These are phyloP conservation scores for Ophiosphaerella narmari DNA, from an alignment of 2,329 filamentous ascomycete species.

Conservation along the genomic window DNA sequence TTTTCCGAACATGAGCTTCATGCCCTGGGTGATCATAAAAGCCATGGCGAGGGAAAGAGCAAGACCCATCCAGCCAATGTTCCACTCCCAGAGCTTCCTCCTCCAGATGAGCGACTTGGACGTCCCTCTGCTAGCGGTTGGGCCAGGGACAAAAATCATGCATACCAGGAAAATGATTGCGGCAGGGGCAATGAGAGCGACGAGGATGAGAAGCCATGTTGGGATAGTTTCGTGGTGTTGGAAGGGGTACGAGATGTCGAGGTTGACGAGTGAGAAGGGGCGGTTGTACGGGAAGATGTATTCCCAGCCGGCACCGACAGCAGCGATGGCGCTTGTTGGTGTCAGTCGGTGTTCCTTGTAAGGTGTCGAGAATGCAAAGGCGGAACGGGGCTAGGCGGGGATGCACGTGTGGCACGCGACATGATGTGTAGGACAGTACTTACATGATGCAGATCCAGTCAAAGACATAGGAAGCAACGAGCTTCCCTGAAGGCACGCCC, in stretches of 20 bases:
- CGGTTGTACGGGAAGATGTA: slow-evolving; percentile 67
- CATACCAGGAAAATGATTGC: slow-evolving; percentile 70
- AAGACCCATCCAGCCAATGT: slow-evolving; percentile 82
- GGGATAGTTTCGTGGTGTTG: slow-evolving; percentile 73
- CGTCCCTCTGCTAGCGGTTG: slow-evolving; percentile 65
- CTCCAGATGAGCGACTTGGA: slow-evolving; percentile 71
- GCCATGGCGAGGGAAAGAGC: slow-evolving; percentile 71
- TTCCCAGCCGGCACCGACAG: slow-evolving; percentile 64
- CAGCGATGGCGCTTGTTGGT: slow-evolving; percentile 56
- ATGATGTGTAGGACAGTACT: slow-evolving; percentile 18
- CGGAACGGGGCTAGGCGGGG: slow-evolving; percentile 3
- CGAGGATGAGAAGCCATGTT: slow-evolving; percentile 66
- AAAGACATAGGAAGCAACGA: slow-evolving; percentile 69
- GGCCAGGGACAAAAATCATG: slow-evolving; percentile 72
- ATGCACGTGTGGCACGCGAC: slow-evolving; percentile 4
- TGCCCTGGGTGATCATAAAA: slow-evolving; percentile 81
- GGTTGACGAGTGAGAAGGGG: slow-evolving; percentile 74
- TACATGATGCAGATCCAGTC: slow-evolving; percentile 75
- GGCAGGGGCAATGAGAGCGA: slow-evolving; percentile 67
- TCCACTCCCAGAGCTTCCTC: slow-evolving; percentile 88
- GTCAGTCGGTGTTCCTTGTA: slow-evolving; percentile 13
- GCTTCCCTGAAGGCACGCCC: slow-evolving; percentile 51
- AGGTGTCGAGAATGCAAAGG: background rate
- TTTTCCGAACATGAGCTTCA: slow-evolving; percentile 76
- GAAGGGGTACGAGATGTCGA: slow-evolving; percentile 79